Base-by-base conservation (phyloP, 495 filamentous ascomycete species). In the Podospora conica region DNA sequence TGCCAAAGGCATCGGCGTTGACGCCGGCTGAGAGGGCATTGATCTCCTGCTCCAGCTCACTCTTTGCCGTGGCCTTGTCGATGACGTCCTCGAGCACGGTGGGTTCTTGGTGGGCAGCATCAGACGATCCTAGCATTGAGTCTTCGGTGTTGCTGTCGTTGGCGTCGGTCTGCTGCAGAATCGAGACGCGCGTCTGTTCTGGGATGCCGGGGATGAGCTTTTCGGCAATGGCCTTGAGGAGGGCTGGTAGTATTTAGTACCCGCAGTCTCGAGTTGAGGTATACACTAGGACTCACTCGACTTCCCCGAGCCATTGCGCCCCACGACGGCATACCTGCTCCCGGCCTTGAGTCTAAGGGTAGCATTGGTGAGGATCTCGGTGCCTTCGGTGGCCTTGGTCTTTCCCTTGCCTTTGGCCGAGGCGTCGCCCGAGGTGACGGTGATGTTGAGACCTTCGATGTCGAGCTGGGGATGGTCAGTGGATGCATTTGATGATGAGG, bases 161-260 rank as follows among this genome's bases (percentile, higher is more conserved):
- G 58, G 68, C 69, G 3, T 75, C 70, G 0, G 88, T 92, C 75
- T 95, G 91, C 68, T 91, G 89, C 15, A 95, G 76, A 53, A 93
- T 86, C 1, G 87, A 80, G 40, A 95, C 82, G 11, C 88, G 77
- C 5, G 87, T 87, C 28, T 83, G 76, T 70, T 87, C 85, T 1
- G 90, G 87, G 63, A 95, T 90, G 1, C 90, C 90, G 1, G 91
- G 90, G 54, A 95, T 90, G 40, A 91, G 80, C 70, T 91, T 91
- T 61, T 91, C 86, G 10, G 86, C 89, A 63, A 95, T 86, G 21
- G 91, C 88, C 65, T 85, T 84, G 33, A 93, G 76, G 23, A 95
- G 76, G 3, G 91, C 88, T 91, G 48, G 1, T 20, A 11, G 18
- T n/a, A 40, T 53, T 9, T n/a, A 24, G 20, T 10, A 31, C 2